Evolutionary conservation across 2,329 filamentous ascomycete genomes (phyloP).

Genomic region (Diaporthe aspalathi): DNA sequence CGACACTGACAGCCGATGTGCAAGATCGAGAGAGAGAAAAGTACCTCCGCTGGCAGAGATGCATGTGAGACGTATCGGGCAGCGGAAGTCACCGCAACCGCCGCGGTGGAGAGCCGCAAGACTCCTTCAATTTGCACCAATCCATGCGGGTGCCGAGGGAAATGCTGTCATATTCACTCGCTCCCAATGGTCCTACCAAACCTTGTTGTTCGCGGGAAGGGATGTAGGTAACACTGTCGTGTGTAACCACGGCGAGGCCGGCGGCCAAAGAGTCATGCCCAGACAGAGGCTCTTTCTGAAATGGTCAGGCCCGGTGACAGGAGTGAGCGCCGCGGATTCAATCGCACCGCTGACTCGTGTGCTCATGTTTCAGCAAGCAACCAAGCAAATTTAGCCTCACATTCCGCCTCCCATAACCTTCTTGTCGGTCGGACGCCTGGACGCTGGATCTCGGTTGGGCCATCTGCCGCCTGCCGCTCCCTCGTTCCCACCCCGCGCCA

Average conservation of each 20-base stretch:
- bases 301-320: constrained; percentile 1
- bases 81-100: constrained; percentile 14
- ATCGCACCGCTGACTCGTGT: constrained; percentile 16
- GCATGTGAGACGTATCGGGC: constrained; percentile 16
- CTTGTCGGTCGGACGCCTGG: background rate
- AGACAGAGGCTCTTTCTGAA: constrained; percentile 28
- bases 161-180: constrained; percentile 7
- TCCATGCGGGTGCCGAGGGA: constrained; percentile 17
- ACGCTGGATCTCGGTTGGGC: constrained; percentile 18
- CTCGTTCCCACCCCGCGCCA: constrained; percentile 11
- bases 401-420: background rate
- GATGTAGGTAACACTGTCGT: constrained; percentile 17
- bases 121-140: constrained; percentile 25
- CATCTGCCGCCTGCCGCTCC: constrained; percentile 28
- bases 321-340: constrained; percentile 14
- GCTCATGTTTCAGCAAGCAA: constrained; percentile 19
- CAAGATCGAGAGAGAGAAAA: background rate
- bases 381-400: background rate
- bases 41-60: constrained; percentile 10
- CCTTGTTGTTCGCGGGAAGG: background rate
- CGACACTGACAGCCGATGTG: background rate
- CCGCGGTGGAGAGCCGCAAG: constrained; percentile 24
- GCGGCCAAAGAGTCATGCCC: constrained; percentile 29
- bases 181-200: background rate
- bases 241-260: constrained; percentile 28